Percentiles rank a stretch among this genome's conserved stretches.
phyloP scores from a whole-genome alignment of 768 basidiomycete genomes.

The Lactifluus pinguis region DNA sequence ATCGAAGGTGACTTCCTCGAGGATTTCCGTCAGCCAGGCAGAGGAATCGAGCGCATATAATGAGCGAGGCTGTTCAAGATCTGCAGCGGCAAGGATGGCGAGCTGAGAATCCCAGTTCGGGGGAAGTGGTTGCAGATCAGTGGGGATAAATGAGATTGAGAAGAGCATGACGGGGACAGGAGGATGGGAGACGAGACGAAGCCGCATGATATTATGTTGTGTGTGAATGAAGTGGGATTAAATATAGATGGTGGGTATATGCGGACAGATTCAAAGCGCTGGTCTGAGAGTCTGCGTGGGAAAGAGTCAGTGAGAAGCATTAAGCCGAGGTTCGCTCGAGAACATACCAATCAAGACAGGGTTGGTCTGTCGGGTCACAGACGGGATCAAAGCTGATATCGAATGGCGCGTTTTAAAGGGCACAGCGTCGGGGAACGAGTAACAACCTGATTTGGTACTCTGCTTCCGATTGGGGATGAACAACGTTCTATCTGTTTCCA shows the following conservation, averaged over 20 bases:
- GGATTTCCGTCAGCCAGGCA: conserved; percentile 44
- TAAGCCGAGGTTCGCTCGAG: too few species aligned
- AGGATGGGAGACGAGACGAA: conserved; percentile 40
- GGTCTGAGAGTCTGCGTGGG: not conserved
- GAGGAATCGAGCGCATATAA: conserved; percentile 55
- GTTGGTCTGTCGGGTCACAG: not conserved
- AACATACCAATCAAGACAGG: conserved; percentile 11
- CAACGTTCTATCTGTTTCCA: conserved; percentile 4
- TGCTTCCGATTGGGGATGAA: not conserved
- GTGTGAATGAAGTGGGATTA: not conserved
- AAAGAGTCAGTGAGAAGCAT: not conserved
- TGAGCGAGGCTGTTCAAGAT: conserved; percentile 42
- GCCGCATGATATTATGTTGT: conserved; percentile 37
- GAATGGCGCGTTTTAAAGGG: not conserved
- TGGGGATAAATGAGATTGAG: conserved; percentile 42
- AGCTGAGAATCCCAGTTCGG: conserved; percentile 47
- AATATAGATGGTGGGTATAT: conserved; percentile 14
- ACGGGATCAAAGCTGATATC: not conserved
- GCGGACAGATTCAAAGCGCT: conserved; percentile 6
- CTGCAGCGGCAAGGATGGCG: conserved; percentile 40
- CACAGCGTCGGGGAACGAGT: not conserved
- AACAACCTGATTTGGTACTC: not conserved
- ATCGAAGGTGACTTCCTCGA: conserved; percentile 57
- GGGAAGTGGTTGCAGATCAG: conserved; percentile 35
- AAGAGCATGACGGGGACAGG: conserved; percentile 50